Evolutionary conservation across 2,329 filamentous ascomycete genomes (phyloP).

Genomic region (Cordyceps pruinosa): DNA sequence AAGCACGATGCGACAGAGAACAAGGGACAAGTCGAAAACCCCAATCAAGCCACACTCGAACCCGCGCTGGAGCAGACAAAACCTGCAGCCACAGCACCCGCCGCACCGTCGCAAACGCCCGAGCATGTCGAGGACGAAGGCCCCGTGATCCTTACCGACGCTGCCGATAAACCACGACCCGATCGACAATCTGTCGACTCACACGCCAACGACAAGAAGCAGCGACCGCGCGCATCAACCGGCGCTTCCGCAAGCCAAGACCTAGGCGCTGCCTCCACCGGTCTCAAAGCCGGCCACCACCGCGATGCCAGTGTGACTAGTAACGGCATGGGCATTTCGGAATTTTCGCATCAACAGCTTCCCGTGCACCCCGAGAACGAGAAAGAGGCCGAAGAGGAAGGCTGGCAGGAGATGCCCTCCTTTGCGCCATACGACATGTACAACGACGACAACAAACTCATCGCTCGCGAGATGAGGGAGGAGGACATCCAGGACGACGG

Average conservation of each 20-base stretch:
- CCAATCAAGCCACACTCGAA: neutral
- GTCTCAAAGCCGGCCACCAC: slow-evolving; percentile 21
- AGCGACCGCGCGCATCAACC: slow-evolving; percentile 4
- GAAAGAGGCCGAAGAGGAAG: slow-evolving; percentile 53
- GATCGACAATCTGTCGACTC: neutral
- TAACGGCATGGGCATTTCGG: slow-evolving; percentile 47
- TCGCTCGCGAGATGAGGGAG: slow-evolving; percentile 75
- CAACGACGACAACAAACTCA: slow-evolving; percentile 81
- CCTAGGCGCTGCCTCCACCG: neutral
- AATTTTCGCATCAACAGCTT: slow-evolving; percentile 86
- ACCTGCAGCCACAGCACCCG: neutral
- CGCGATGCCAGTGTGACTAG: slow-evolving; percentile 35
- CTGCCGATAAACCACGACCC: slow-evolving; percentile 7
- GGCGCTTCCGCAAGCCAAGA: slow-evolving; percentile 2
- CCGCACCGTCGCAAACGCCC: neutral
- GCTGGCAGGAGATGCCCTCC: slow-evolving; percentile 92
- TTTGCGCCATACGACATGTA: slow-evolving; percentile 92
- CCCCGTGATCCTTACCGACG: slow-evolving; percentile 3
- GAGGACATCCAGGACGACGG: slow-evolving; percentile 59
- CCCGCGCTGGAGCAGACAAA: neutral
- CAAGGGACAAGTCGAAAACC: neutral
- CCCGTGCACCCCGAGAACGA: slow-evolving; percentile 50
- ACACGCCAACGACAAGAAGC: neutral
- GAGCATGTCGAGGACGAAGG: neutral
- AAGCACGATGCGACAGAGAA: neutral